Conservation (phyloP, 2,329 filamentous ascomycete species). For the Lizonia empirigonia region DNA sequence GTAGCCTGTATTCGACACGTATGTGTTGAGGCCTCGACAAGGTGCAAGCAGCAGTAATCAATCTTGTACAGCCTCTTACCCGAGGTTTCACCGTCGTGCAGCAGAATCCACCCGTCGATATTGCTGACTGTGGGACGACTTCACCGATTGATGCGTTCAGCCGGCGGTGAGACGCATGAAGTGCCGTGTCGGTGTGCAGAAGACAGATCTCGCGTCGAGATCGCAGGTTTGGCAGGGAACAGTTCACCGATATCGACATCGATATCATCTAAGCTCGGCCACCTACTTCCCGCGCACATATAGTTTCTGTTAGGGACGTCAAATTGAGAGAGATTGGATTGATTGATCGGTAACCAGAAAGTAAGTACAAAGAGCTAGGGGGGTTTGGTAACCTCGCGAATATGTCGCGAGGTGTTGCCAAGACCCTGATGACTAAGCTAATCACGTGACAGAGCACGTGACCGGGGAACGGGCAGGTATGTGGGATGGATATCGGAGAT, state of each 20-base stretch:
- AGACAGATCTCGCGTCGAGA: slow-evolving; percentile 4
- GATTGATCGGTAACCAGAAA: too few relatives aligned
- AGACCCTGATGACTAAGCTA: too few relatives aligned
- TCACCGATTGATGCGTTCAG: neutral
- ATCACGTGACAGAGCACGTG: too few relatives aligned
- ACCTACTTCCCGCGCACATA: too few relatives aligned
- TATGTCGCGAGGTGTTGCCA: too few relatives aligned
- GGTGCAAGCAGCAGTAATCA: neutral
- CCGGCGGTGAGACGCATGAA: neutral
- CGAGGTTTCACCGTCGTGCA: slow-evolving; percentile 3
- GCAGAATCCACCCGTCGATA: neutral
- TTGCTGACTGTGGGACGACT: neutral
- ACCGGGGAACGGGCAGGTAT: too few relatives aligned
- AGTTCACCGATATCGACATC: slow-evolving; percentile 3
- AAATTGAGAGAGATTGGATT: too few relatives aligned
- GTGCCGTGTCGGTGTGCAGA: slow-evolving; percentile 2
- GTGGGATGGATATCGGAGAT: too few relatives aligned
- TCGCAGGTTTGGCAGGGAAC: neutral
- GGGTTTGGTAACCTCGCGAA: too few relatives aligned
- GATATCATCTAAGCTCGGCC: too few relatives aligned
- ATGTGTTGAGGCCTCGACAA: neutral
- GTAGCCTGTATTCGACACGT: neutral
- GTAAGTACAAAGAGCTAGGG: too few relatives aligned
- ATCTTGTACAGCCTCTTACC: neutral
- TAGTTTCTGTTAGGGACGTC: too few relatives aligned